These are phyloP conservation scores for Flaveria floridana DNA, from an alignment of 140 eudicot genomes.

Conservation along the genomic window DNA sequence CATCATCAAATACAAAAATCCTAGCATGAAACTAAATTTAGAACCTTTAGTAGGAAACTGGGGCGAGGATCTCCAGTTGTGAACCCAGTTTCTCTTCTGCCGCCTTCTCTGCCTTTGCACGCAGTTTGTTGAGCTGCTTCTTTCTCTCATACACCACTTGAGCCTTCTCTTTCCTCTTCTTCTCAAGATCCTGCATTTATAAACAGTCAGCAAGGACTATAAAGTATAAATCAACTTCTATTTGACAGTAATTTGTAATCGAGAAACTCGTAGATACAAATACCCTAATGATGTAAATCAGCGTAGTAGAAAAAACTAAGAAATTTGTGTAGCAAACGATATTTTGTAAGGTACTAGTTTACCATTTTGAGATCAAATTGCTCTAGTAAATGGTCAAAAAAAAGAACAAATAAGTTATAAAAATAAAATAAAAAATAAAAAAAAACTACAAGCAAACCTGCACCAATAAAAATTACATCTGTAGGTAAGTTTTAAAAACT, in stretches of 20 bases:
- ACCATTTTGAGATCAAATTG: neutral
- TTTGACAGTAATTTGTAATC: neutral
- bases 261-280: neutral
- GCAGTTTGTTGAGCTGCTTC: slow-evolving; percentile 68
- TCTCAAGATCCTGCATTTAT: slow-evolving; percentile 73
- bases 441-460: neutral
- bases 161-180: slow-evolving; percentile 81
- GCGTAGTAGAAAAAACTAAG: neutral
- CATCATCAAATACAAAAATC: slow-evolving; percentile 27
- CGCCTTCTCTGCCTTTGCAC: slow-evolving; percentile 69
- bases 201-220: neutral
- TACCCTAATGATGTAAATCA: neutral
- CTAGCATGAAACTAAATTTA: slow-evolving; percentile 28
- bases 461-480: neutral
- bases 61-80: slow-evolving; percentile 63
- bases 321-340: neutral
- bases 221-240: neutral
- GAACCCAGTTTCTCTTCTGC: slow-evolving; percentile 83
- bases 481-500: no score
- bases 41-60: slow-evolving; percentile 61
- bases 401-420: neutral
- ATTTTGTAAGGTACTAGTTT: neutral
- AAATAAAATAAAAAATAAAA: neutral
- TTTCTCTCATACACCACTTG: slow-evolving; percentile 79
- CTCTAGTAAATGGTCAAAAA: neutral